These are phyloP conservation scores for Ogataea ramenticola DNA, from an alignment of 805 yeast species.

Conservation along the genomic window DNA sequence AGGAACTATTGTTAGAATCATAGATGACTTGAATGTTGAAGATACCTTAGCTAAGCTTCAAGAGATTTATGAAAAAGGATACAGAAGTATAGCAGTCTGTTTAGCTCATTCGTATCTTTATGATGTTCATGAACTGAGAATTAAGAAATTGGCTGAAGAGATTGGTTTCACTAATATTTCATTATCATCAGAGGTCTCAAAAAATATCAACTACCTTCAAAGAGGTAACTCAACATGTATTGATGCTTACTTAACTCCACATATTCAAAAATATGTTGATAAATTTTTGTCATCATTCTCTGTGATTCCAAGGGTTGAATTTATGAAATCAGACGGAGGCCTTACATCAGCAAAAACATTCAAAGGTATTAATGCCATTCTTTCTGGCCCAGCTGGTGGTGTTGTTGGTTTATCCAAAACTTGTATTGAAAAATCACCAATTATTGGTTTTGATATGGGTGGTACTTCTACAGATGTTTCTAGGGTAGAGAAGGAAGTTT, in stretches of 20 bases:
- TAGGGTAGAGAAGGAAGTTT: slow-evolving; percentile 20
- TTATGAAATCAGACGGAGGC: slow-evolving; percentile 55
- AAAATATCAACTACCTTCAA: slow-evolving; percentile 29
- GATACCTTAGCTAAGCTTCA: slow-evolving; percentile 13
- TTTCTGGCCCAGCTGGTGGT: slow-evolving; percentile 56
- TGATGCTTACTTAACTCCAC: slow-evolving; percentile 37
- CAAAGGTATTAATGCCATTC: slow-evolving; percentile 43
- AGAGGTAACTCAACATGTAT: slow-evolving; percentile 34
- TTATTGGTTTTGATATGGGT: slow-evolving; percentile 36
- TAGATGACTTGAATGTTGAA: slow-evolving; percentile 16
- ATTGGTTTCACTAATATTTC: slow-evolving; percentile 35
- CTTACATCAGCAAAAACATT: slow-evolving; percentile 43
- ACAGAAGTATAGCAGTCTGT: slow-evolving; percentile 25
- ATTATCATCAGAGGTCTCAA: slow-evolving; percentile 27
- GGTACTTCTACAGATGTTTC: slow-evolving; percentile 35
- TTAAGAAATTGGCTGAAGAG: slow-evolving; percentile 26
- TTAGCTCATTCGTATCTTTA: slow-evolving; percentile 28
- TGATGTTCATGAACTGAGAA: slow-evolving; percentile 30
- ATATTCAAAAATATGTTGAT: slow-evolving; percentile 29
- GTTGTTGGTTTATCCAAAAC: slow-evolving; percentile 48
- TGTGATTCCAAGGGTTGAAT: slow-evolving; percentile 33
- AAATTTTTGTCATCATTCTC: slow-evolving; percentile 28
- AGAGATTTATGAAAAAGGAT: slow-evolving; percentile 14
- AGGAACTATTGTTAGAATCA: slow-evolving; percentile 14
- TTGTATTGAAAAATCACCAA: slow-evolving; percentile 32